phyloP scores from a whole-genome alignment of 176 grass and related monocot genomes.

The Otatea glauca region DNA sequence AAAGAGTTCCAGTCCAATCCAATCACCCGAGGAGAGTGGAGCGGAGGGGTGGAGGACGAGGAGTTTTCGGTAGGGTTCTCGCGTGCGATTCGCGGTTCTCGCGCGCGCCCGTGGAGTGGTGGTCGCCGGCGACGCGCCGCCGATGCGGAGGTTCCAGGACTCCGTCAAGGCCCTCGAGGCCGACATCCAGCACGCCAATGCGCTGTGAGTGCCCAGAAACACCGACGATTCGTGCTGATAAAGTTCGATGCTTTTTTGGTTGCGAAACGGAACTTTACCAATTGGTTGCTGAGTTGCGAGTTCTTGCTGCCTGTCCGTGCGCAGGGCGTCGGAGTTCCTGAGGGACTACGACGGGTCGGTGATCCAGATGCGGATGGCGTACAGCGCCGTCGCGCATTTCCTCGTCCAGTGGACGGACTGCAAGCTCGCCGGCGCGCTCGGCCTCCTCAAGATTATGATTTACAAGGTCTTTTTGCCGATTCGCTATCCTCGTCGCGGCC shows the following conservation, averaged over 20 bases:
- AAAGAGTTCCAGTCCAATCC: neutral
- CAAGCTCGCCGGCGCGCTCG: slow-evolving; percentile 57
- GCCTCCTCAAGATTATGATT: slow-evolving; percentile 63
- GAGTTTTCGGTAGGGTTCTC: slow-evolving; percentile 40
- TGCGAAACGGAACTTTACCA: neutral
- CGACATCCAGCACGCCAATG: slow-evolving; percentile 75
- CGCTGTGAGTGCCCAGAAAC: slow-evolving; percentile 42
- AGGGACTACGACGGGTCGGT: slow-evolving; percentile 59
- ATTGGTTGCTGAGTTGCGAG: neutral
- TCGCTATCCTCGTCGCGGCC: neutral
- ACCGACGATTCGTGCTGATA: neutral
- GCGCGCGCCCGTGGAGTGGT: neutral
- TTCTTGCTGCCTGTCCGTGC: neutral
- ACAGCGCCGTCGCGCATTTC: slow-evolving; percentile 62
- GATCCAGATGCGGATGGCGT: slow-evolving; percentile 73
- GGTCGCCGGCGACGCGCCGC: neutral
- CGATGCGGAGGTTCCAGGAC: slow-evolving; percentile 62
- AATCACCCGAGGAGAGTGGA: neutral
- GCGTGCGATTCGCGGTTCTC: neutral
- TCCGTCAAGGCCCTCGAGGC: slow-evolving; percentile 59
- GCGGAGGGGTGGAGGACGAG: neutral
- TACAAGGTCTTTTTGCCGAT: slow-evolving; percentile 42
- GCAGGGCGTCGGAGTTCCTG: slow-evolving; percentile 57
- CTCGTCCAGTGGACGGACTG: slow-evolving; percentile 69
- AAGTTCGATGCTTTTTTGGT: neutral